A percentile compares a stretch with the other conserved stretches of the same genome.
phyloP scores from a whole-genome alignment of 495 filamentous ascomycete species.

The Evernia prunastri region DNA sequence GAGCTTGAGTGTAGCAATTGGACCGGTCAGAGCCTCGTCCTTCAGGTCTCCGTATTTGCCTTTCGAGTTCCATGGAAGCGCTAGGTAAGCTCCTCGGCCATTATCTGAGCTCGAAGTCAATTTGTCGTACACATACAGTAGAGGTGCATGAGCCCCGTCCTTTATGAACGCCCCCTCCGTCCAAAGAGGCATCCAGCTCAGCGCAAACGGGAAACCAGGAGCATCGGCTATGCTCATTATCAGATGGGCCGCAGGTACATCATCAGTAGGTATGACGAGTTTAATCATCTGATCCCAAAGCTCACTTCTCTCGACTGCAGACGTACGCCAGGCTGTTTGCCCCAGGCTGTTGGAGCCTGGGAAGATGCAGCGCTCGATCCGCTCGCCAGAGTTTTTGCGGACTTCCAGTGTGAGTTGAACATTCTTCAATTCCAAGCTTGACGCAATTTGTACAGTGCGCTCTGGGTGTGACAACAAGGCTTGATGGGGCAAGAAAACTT shows the following conservation, averaged over 20 bases:
- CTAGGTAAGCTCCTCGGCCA: slow-evolving; percentile 74
- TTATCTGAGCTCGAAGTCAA: slow-evolving; percentile 56
- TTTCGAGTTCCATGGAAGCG: slow-evolving; percentile 67
- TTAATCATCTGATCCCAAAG: slow-evolving; percentile 84
- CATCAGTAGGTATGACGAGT: slow-evolving; percentile 68
- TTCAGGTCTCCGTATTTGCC: slow-evolving; percentile 59
- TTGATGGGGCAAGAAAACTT: slow-evolving; percentile 66
- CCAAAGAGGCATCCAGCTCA: slow-evolving; percentile 93
- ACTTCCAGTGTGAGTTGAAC: slow-evolving; percentile 89
- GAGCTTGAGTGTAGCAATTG: slow-evolving; percentile 65
- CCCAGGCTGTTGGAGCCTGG: slow-evolving; percentile 70
- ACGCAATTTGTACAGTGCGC: slow-evolving; percentile 60
- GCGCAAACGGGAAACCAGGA: slow-evolving; percentile 77
- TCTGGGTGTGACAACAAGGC: slow-evolving; percentile 74
- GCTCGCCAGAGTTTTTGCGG: slow-evolving; percentile 65
- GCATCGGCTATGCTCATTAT: slow-evolving; percentile 84
- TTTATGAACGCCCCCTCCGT: slow-evolving; percentile 82
- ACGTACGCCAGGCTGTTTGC: slow-evolving; percentile 79
- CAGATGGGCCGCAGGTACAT: slow-evolving; percentile 78
- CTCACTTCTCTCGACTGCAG: slow-evolving; percentile 67
- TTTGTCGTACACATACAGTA: slow-evolving; percentile 88
- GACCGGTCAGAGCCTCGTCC: slow-evolving; percentile 68
- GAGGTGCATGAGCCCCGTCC: slow-evolving; percentile 73
- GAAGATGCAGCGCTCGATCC: slow-evolving; percentile 80
- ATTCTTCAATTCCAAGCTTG: slow-evolving; percentile 56